A percentile compares a stretch with the other conserved stretches of the same genome.
Evolutionary conservation across 495 filamentous ascomycete species (phyloP).

Genomic region (Aspergillus indologenus): DNA sequence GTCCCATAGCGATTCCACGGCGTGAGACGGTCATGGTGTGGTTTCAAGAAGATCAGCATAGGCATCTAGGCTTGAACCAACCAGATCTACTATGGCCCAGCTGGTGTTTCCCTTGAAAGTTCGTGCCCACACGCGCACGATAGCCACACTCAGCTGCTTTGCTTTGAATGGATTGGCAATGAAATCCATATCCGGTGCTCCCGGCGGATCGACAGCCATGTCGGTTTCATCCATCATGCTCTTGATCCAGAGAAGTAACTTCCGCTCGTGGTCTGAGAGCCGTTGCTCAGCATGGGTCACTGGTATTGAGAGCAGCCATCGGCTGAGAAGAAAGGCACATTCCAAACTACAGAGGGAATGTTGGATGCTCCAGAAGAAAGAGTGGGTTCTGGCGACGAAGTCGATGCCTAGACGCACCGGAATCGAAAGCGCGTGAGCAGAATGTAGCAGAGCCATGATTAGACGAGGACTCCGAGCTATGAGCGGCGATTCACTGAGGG

Average conservation of each 20-base stretch:
- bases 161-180: constrained; percentile 46
- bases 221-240: constrained; percentile 77
- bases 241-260: constrained; percentile 63
- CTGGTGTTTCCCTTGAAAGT: constrained; percentile 56
- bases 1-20: neutral
- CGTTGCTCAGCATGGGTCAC: constrained; percentile 43
- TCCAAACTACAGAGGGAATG: constrained; percentile 55
- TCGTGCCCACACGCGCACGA: constrained; percentile 52
- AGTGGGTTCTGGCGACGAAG: constrained; percentile 51
- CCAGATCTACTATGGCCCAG: constrained; percentile 52
- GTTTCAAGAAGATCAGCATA: constrained; percentile 43
- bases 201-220: constrained; percentile 55
- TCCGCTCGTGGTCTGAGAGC: constrained; percentile 56
- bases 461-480: constrained; percentile 46
- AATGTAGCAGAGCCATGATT: constrained; percentile 51
- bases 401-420: constrained; percentile 52
- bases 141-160: constrained; percentile 47
- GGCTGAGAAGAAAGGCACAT: constrained; percentile 51
- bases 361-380: constrained; percentile 55
- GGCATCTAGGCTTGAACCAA: constrained; percentile 45
- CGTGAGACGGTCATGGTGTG: neutral
- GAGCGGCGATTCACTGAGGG: constrained; percentile 38
- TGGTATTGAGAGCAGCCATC: constrained; percentile 52
- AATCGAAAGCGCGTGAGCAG: constrained; percentile 52
- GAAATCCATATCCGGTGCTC: constrained; percentile 43